Percentiles rank a stretch among this genome's conserved stretches.
These are phyloP conservation scores for Luffa acutangula DNA, from an alignment of 306 rosid genomes.

Conservation along the genomic window DNA sequence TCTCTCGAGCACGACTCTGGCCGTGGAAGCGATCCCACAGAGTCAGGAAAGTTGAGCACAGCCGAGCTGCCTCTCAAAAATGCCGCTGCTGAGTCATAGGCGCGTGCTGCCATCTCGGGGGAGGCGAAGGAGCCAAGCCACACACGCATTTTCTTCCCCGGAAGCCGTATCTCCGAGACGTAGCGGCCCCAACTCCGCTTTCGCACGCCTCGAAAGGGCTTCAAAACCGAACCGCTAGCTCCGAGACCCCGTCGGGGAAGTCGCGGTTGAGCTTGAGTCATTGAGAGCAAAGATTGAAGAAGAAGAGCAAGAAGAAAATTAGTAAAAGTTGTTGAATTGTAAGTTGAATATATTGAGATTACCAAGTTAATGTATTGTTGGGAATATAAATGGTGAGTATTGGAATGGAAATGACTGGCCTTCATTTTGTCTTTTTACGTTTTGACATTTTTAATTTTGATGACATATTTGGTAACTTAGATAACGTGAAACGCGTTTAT, in stretches of 20 bases:
- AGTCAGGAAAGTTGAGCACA: conserved; percentile 34
- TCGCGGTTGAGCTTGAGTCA: neutral
- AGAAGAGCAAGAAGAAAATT: neutral
- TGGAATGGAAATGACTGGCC: neutral
- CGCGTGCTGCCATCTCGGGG: conserved; percentile 42
- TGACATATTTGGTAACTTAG: neutral
- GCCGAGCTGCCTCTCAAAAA: conserved; percentile 36
- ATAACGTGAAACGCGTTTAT: neutral
- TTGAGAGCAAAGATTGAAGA: neutral
- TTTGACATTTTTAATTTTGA: neutral
- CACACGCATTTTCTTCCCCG: conserved; percentile 33
- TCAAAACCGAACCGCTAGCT: neutral
- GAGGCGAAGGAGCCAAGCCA: conserved; percentile 46
- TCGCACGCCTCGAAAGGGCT: conserved; percentile 29
- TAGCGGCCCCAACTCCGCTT: conserved; percentile 48
- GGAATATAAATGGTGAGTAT: neutral
- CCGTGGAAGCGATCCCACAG: conserved; percentile 22
- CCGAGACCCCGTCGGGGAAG: neutral
- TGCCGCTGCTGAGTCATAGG: conserved; percentile 44
- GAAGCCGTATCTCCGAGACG: conserved; percentile 37
- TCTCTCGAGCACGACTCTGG: conserved; percentile 29
- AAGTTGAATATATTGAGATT: neutral
- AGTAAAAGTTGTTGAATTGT: neutral
- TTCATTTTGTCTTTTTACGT: neutral
- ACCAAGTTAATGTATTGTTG: neutral